Evolutionary conservation across 2,329 filamentous ascomycete genomes (phyloP).

Genomic region (Setomelanomma holmii): DNA sequence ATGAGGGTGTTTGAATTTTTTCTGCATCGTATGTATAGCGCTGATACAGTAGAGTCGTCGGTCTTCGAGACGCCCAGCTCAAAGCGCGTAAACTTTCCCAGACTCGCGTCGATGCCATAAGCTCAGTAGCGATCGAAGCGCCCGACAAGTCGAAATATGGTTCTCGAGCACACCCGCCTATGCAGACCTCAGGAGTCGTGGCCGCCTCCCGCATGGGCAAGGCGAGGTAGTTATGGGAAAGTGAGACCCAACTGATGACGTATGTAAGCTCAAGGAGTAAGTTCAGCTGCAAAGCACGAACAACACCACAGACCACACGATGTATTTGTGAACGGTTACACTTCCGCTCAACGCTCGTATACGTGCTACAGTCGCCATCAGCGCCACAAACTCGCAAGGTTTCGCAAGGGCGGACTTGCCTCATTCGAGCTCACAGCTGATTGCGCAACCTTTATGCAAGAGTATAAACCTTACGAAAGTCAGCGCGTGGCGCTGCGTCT

Average conservation of each 20-base stretch:
- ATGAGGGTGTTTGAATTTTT: no score
- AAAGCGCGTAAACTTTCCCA: no score
- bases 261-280: neutral
- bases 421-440: neutral
- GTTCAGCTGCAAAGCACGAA: neutral
- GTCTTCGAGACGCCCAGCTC: no score
- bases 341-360: neutral
- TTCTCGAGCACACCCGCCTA: no score
- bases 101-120: no score
- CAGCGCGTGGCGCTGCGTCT: neutral
- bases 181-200: no score
- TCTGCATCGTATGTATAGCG: no score
- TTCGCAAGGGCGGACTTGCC: neutral
- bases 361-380: slow-evolving; percentile 1
- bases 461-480: slow-evolving; percentile 2
- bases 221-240: neutral
- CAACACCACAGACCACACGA: neutral
- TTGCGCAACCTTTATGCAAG: slow-evolving; percentile 4
- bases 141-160: no score
- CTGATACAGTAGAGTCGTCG: no score
- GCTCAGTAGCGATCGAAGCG: no score
- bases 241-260: neutral
- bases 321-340: neutral
- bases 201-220: no score
- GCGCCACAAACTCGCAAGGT: no score